Conservation (phyloP, 2,329 filamentous ascomycete genomes). For the Phialocephala sp. region DNA sequence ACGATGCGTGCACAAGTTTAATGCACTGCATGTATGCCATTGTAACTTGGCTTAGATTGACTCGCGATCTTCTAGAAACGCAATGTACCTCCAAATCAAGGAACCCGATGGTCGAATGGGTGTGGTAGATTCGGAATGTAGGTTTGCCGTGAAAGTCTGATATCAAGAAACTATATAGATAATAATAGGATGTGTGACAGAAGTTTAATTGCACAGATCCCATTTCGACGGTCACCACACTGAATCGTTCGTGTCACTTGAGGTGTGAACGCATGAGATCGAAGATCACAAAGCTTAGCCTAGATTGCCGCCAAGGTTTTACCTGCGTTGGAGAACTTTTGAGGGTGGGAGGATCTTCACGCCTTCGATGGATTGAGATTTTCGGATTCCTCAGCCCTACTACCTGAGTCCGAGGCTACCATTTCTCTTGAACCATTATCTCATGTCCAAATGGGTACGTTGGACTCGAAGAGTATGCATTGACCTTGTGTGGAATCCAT, state of each 20-base stretch:
- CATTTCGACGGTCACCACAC: not conserved
- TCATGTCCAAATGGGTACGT: no score
- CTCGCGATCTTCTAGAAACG: not conserved
- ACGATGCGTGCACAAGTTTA: not conserved
- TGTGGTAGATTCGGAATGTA: slow-evolving; percentile 6
- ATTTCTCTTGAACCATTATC: not conserved
- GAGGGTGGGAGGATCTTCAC: not conserved
- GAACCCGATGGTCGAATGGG: not conserved
- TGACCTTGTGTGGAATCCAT: no score
- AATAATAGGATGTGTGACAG: not conserved
- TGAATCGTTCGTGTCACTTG: slow-evolving; percentile 5
- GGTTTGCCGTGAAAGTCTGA: not conserved
- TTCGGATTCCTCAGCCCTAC: not conserved
- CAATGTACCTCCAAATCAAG: not conserved
- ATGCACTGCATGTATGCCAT: slow-evolving; percentile 1
- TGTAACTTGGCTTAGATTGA: not conserved
- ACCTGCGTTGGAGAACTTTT: slow-evolving; percentile 3
- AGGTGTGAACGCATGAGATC: slow-evolving; percentile 5
- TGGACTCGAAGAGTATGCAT: no score
- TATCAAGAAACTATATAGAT: not conserved
- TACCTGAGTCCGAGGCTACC: not conserved
- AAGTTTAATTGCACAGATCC: slow-evolving; percentile 6
- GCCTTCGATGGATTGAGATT: not conserved
- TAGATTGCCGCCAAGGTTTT: slow-evolving; percentile 2
- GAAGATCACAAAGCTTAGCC: slow-evolving; percentile 8